Evolutionary conservation across 805 yeast species (phyloP), one percentile per base, ranked within the genome.

Genomic region (Saccharomycopsis fibuligera): DNA sequence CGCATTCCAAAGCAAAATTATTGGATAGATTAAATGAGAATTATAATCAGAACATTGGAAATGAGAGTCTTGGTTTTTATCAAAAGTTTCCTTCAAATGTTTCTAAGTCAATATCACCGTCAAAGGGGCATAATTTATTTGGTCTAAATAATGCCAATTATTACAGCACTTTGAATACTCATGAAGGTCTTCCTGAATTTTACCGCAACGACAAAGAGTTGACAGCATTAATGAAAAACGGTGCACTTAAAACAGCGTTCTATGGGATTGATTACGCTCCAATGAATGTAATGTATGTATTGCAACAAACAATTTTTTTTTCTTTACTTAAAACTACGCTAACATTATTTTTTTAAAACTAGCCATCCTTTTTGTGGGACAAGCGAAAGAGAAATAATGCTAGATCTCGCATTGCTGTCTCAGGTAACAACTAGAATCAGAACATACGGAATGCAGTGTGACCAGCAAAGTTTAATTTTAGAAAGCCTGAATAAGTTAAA

Each of bases 241-340:
- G 59, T 14, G 41, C 56, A 14, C 57, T 70, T 29, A 56, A 56
- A 6, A 64, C 67, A 41, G 65, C 68, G 2, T 77, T 82, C 52
- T 68, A 74, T 55, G 87, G 88, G 0, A 51, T 83, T 16, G 75
- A 76, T 19, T 83, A 83, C 60, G 72, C 84, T 3, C 88, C 88
- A 0, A 60, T 63, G 49, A 66, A 70, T 41, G 77, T 75, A 1
- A 68, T 69, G 58, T 72, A 65, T 42, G 54, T 44, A 25, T 12
- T 23, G 3, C 36, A 12, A 12, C 16, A 17, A 9, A 19, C 16
- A 6, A 22, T 10, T 6, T 2, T n/a, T n/a, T n/a, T n/a, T n/a
- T n/a, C n/a, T n/a, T n/a, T n/a, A n/a, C n/a, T n/a, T n/a, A n/a
- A 16, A 27, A 5, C 5, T 8, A 39, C 17, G 16, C 19, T 21